phyloP scores from a whole-genome alignment of 257 asterid species.

The Lycium ferocissimum region DNA sequence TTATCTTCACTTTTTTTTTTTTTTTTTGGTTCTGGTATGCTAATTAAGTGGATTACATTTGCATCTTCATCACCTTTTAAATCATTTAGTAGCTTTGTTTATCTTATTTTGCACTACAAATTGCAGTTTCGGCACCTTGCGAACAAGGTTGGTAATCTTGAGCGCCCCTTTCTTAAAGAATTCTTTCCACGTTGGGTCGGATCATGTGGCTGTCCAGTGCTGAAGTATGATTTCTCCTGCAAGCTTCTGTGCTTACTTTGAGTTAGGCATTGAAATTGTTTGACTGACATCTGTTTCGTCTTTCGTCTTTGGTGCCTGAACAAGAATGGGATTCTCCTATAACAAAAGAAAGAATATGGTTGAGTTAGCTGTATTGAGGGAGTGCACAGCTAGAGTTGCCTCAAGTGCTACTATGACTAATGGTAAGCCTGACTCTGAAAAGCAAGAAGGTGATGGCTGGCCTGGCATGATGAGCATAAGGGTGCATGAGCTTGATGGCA shows the following conservation, averaged over 20 bases:
- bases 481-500: constrained; percentile 97
- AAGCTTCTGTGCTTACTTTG: constrained; percentile 35
- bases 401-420: constrained; percentile 56
- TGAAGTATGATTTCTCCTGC: constrained; percentile 67
- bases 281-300: constrained; percentile 44
- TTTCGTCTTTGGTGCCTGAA: constrained; percentile 38
- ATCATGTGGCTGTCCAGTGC: constrained; percentile 97
- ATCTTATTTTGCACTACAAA: constrained; percentile 20
- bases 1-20: neutral
- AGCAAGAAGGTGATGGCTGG: constrained; percentile 93
- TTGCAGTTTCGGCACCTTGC: constrained; percentile 97
- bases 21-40: neutral
- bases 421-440: constrained; percentile 74
- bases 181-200: constrained; percentile 99
- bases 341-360: constrained; percentile 95
- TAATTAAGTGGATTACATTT: constrained; percentile 14
- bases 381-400: constrained; percentile 86
- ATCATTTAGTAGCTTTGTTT: neutral
- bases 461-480: constrained; percentile 99
- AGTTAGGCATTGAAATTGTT: constrained; percentile 35
- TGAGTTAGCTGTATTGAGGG: constrained; percentile 90
- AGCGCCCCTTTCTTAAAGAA: constrained; percentile 98
- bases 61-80: constrained; percentile 21
- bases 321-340: constrained; percentile 96
- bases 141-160: constrained; percentile 96